Evolutionary conservation across 2,329 filamentous ascomycete genomes (phyloP).

Genomic region (Chaetoscypha palmicola): DNA sequence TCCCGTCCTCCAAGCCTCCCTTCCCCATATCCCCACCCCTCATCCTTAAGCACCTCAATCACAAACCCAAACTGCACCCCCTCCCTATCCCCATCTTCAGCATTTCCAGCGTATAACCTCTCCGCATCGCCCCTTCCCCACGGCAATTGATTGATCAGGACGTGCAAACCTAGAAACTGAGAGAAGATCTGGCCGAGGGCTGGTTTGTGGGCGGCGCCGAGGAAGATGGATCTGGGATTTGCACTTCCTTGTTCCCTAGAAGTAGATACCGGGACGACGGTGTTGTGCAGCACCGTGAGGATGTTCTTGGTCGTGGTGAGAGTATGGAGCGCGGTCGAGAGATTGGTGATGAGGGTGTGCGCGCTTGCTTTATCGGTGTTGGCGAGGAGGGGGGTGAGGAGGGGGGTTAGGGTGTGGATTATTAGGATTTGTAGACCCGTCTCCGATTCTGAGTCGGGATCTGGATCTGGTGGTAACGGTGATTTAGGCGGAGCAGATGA

Average conservation of each 20-base stretch:
- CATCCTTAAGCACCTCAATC: slow-evolving; percentile 28
- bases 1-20: slow-evolving; percentile 37
- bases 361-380: slow-evolving; percentile 35
- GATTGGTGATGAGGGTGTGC: slow-evolving; percentile 41
- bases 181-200: slow-evolving; percentile 45
- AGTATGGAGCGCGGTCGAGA: slow-evolving; percentile 40
- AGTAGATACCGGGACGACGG: slow-evolving; percentile 41
- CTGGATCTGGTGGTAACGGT: not conserved
- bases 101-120: slow-evolving; percentile 20
- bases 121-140: slow-evolving; percentile 36
- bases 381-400: slow-evolving; percentile 36
- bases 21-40: slow-evolving; percentile 26
- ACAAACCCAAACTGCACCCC: slow-evolving; percentile 18
- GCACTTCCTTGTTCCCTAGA: slow-evolving; percentile 3
- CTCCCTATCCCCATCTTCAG: slow-evolving; percentile 3
- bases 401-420: slow-evolving; percentile 11
- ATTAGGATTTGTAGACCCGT: slow-evolving; percentile 3
- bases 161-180: slow-evolving; percentile 47
- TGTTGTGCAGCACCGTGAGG: slow-evolving; percentile 50
- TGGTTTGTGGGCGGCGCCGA: slow-evolving; percentile 20
- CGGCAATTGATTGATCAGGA: slow-evolving; percentile 43
- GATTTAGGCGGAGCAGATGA: not conserved
- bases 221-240: slow-evolving; percentile 14
- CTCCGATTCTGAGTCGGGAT: not conserved
- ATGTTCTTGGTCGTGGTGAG: slow-evolving; percentile 39